Evolutionary conservation across 805 yeast genomes (phyloP).

Genomic region (Wickerhamomyces bisporus): DNA sequence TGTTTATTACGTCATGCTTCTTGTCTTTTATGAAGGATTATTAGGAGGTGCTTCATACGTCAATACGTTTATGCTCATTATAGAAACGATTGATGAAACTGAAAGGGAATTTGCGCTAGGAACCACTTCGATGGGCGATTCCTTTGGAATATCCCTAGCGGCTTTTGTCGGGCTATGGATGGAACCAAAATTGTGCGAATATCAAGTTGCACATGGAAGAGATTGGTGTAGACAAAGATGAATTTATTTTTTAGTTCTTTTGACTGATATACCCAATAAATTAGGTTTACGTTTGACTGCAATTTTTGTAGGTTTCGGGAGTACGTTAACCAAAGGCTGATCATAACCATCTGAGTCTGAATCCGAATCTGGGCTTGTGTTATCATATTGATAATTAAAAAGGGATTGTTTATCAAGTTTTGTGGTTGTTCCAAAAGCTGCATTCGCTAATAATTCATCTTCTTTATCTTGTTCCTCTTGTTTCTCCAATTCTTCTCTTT

Average conservation of each 20-base stretch:
- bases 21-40: constrained; percentile 83
- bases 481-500: constrained; percentile 1
- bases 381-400: not conserved
- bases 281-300: constrained; percentile 14
- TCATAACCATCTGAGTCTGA: constrained; percentile 15
- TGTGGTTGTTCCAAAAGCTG: constrained; percentile 11
- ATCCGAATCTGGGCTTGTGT: constrained; percentile 6
- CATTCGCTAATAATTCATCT: constrained; percentile 18
- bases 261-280: constrained; percentile 13
- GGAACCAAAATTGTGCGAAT: constrained; percentile 66
- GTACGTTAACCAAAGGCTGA: constrained; percentile 6
- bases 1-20: constrained; percentile 54
- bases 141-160: constrained; percentile 79
- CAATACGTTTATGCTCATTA: constrained; percentile 76
- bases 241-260: constrained; percentile 7
- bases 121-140: constrained; percentile 77
- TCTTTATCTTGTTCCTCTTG: constrained; percentile 12
- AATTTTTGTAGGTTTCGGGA: constrained; percentile 7
- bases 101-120: constrained; percentile 80
- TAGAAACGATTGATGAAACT: constrained; percentile 45
- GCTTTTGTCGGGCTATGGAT: constrained; percentile 70
- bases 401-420: not conserved
- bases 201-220: constrained; percentile 67
- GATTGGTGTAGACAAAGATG: constrained; percentile 63
- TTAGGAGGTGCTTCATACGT: constrained; percentile 90